Evolutionary conservation across 805 yeast genomes (phyloP), one percentile per base, ranked within the genome.

Genomic region (Ogataea methanolica): DNA sequence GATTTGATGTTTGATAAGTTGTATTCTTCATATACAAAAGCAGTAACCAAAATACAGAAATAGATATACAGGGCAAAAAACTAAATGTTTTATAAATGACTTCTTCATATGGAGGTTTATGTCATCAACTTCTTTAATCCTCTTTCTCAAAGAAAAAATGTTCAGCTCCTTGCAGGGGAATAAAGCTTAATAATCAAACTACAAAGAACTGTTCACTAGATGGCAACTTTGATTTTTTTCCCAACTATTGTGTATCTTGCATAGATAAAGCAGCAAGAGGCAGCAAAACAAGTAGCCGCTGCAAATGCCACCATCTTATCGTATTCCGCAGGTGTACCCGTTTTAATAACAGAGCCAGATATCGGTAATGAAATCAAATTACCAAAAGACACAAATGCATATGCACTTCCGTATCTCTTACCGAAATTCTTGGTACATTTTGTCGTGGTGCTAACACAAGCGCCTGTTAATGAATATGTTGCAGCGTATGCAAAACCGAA

Each of bases 371-470:
- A 67, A n/a, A 75, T 68, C 15, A 79, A 61, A 36, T 71, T 67
- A 16, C 74, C 67, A 41, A 80, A 61, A 43, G 88, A 76, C 12
- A 79, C 80, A 55, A 80, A 63, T 42, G 79, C 80, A 60, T 82
- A 83, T 50, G 82, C 75, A 15, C 88, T 73, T 0, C 90, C 90
- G 53, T 80, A 85, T 19, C 85, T 66, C 51, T 78, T 80, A 17
- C 91, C 91, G 60, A 83, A 85, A 46, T 81, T 77, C 48, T 73
- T 69, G 0, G 80, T 79, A 17, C 42, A 52, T 11, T 73, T 74
- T 11, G 83, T 75, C 19, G 83, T 76, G 44, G 76, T 74, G 1
- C 83, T 76, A 36, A 83, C 71, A 44, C 88, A 80, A 3, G 80
- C 85, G 0, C 89, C 87, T 0, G 82, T 74, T 44, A 84, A 62